These are phyloP conservation scores for Penicillium digitatum DNA, from an alignment of 2,329 filamentous ascomycete genomes.

Conservation along the genomic window DNA sequence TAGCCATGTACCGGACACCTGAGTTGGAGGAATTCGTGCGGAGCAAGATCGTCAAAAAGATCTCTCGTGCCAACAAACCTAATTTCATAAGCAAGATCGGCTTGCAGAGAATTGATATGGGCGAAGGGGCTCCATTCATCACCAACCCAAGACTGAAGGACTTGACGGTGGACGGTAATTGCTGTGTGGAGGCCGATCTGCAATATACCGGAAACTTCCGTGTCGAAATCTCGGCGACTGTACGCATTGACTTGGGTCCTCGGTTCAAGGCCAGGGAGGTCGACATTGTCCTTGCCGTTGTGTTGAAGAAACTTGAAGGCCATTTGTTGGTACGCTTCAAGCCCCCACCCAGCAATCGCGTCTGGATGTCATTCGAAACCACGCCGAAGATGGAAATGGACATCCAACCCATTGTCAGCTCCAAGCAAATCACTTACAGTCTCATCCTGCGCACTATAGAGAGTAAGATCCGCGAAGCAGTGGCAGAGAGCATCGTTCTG, in stretches of 20 bases:
- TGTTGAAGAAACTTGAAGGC: conserved; percentile 79
- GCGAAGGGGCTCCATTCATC: conserved; percentile 80
- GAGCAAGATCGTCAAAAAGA: conserved; percentile 91
- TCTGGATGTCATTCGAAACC: conserved; percentile 95
- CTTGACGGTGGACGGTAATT: conserved; percentile 85
- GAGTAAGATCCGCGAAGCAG: conserved; percentile 86
- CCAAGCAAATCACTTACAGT: conserved; percentile 90
- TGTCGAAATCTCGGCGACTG: conserved; percentile 86
- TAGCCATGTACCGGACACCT: conserved; percentile 79
- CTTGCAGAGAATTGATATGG: conserved; percentile 79
- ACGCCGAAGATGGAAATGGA: conserved; percentile 89
- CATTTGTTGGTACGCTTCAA: conserved; percentile 84
- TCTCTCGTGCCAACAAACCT: conserved; percentile 86
- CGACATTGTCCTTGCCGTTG: conserved; percentile 79
- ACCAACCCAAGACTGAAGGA: conserved; percentile 86
- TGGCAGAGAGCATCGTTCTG: conserved; percentile 83
- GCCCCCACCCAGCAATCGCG: conserved; percentile 85
- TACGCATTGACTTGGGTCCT: conserved; percentile 81
- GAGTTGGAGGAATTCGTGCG: conserved; percentile 75
- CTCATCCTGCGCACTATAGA: conserved; percentile 91
- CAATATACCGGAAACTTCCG: conserved; percentile 86
- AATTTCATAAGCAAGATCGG: conserved; percentile 80
- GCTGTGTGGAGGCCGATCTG: conserved; percentile 79
- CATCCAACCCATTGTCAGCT: conserved; percentile 94
- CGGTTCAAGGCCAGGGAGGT: conserved; percentile 89